Conservation (phyloP, 2,329 filamentous ascomycete species). For the Cryphonectria radicalis region DNA sequence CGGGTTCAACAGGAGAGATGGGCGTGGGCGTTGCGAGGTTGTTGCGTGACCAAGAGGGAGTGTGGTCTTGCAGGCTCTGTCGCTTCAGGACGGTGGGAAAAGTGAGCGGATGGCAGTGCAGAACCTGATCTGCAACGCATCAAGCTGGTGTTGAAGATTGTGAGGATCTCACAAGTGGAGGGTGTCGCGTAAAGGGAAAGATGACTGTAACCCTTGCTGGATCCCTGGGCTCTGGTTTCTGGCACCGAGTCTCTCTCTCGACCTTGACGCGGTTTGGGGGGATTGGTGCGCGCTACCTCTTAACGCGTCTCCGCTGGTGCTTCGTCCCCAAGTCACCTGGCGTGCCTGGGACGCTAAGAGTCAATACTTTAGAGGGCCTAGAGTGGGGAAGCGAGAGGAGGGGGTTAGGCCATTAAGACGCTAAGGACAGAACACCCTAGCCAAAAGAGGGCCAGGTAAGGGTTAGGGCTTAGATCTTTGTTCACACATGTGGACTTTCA, state of each 20-base stretch:
- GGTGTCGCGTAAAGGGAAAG: neutral
- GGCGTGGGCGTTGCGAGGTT: neutral
- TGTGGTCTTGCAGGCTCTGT: neutral
- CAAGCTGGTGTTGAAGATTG: neutral
- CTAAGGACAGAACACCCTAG: neutral
- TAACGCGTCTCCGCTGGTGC: neutral
- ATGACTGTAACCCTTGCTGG: neutral
- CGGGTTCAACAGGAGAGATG: neutral
- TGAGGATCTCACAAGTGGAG: neutral
- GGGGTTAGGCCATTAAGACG: neutral
- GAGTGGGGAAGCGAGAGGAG: neutral
- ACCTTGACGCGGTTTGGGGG: constrained; percentile 3
- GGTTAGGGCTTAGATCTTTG: neutral
- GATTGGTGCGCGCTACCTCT: constrained; percentile 1
- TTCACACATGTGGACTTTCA: too few relatives aligned
- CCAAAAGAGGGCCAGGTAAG: neutral
- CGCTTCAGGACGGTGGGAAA: neutral
- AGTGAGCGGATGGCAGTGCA: neutral
- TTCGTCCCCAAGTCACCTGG: too few relatives aligned
- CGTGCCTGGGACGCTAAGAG: too few relatives aligned
- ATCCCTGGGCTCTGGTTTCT: neutral
- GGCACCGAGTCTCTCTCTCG: neutral
- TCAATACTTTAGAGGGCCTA: neutral
- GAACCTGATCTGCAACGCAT: neutral
- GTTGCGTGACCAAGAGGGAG: neutral